Evolutionary conservation across 1,284 basidiomycete species (phyloP).

Genomic region (Sporisorium scitamineum): DNA sequence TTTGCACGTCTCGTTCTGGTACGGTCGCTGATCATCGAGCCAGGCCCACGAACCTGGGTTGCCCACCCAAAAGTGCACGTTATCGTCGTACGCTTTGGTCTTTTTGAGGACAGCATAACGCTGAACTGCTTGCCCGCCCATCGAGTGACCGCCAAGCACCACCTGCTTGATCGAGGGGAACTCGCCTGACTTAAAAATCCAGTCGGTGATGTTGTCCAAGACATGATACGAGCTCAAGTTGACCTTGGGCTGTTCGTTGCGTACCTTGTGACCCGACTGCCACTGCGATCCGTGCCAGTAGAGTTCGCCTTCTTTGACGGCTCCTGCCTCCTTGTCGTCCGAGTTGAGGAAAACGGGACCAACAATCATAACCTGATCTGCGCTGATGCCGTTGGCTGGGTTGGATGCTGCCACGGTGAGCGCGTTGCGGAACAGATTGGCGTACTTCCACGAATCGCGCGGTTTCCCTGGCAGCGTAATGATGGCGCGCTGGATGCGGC

Average conservation of each 20-base stretch:
- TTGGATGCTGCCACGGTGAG: slow-evolving; percentile 47
- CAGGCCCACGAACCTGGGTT: slow-evolving; percentile 66
- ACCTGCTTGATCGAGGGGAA: slow-evolving; percentile 63
- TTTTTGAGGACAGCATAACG: slow-evolving; percentile 62
- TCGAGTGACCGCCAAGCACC: slow-evolving; percentile 64
- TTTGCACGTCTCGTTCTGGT: slow-evolving; percentile 27
- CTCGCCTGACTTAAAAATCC: slow-evolving; percentile 52
- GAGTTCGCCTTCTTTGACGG: slow-evolving; percentile 38
- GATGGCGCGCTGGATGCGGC: slow-evolving; percentile 56
- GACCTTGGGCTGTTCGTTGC: slow-evolving; percentile 33
- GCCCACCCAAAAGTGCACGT: slow-evolving; percentile 62
- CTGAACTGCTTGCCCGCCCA: slow-evolving; percentile 61
- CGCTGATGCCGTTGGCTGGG: slow-evolving; percentile 23
- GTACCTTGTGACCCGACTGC: slow-evolving; percentile 57
- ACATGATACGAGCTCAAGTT: slow-evolving; percentile 54
- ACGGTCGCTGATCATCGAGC: slow-evolving; percentile 50
- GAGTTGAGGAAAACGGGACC: slow-evolving; percentile 56
- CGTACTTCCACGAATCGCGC: slow-evolving; percentile 65
- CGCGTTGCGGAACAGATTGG: slow-evolving; percentile 57
- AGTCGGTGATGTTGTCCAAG: slow-evolving; percentile 58
- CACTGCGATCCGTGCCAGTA: slow-evolving; percentile 61
- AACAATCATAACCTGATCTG: slow-evolving; percentile 53
- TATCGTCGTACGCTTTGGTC: slow-evolving; percentile 58
- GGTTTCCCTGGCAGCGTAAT: slow-evolving; percentile 63
- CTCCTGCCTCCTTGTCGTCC: slow-evolving; percentile 52